Conservation (phyloP, 2,329 filamentous ascomycete genomes). For the Pestalotiopsis sp. region DNA sequence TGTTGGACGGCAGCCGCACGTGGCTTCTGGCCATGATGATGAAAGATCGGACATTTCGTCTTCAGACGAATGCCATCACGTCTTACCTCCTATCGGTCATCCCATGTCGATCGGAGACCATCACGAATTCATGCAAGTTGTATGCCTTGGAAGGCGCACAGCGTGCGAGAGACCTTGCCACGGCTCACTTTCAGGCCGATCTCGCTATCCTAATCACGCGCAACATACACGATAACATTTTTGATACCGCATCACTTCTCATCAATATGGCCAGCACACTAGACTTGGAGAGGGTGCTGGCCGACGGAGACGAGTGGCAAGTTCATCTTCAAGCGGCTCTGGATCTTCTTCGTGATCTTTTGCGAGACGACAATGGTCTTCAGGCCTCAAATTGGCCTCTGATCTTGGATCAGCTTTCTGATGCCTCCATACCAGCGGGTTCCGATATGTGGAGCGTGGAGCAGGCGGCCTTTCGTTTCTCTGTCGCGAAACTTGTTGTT, state of each 20-base stretch:
- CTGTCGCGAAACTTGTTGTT: conserved; percentile 46
- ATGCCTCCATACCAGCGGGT: conserved; percentile 16
- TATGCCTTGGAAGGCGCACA: background rate
- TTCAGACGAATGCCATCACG: conserved; percentile 45
- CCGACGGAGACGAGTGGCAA: conserved; percentile 49
- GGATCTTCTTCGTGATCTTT: conserved; percentile 30
- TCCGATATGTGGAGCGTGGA: conserved; percentile 43
- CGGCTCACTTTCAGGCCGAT: background rate
- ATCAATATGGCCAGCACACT: conserved; percentile 55
- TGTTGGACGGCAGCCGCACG: conserved; percentile 57
- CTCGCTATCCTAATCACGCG: background rate
- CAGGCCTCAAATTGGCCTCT: background rate
- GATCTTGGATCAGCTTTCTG: background rate
- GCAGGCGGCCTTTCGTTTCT: conserved; percentile 50
- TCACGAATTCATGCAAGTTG: background rate
- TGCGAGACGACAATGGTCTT: background rate
- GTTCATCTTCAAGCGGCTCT: conserved; percentile 52
- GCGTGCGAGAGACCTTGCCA: background rate
- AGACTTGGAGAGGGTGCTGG: conserved; percentile 50
- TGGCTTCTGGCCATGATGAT: conserved; percentile 62
- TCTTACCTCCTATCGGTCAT: conserved; percentile 2
- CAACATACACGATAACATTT: background rate
- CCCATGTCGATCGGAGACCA: background rate
- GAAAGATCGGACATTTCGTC: conserved; percentile 58
- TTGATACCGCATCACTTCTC: conserved; percentile 33